Base-by-base conservation (phyloP, 306 rosid species). In the Delonix regia region DNA sequence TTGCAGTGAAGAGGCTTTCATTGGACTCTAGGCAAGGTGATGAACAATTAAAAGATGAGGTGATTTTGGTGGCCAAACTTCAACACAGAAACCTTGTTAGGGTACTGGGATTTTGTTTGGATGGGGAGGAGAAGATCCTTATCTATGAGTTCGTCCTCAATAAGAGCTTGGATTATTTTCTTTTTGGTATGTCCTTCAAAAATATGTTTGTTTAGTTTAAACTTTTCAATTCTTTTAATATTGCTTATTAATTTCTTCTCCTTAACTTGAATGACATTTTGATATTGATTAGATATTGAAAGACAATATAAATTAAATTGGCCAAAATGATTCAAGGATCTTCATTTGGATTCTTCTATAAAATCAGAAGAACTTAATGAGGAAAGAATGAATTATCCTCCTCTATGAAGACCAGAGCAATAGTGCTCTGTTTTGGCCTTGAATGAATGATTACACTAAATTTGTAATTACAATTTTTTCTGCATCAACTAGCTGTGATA, bases 1-100 rank as follows among this genome's bases (percentile, higher is more conserved):
- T 83, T 41, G 87, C 87, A 7, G 85, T 82, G 64, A 86, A 86
- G 74, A 86, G 89, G 59, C 59, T 86, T 19, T 83, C 87, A 4
- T 57, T 15, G 41, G 19, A 16, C 7, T 86, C 87, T 38, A 13
- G 67, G 1, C 87, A 83, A 81, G 89, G 89, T 2, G 24, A 9
- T 25, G 62, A 24, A 18, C 78, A 86, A 36, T 81, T 83, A 44
- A 77, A 81, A 22, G 83, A 78, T 36, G 89, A 86, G 57, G 75
- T 86, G n/a, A 7, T 81, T 44, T 51, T 84, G 33, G 66, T 86
- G 8, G 48, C 69, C 19, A 63, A 63, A 16, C 69, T 63, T 63
- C 45, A 62, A 18, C 69, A 62, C 18, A 34, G 45, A 62, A 59
- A 59, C 21, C 64, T 27, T 27, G 64, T 59, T 12, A 59, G 64